Evolutionary conservation across 2,329 filamentous ascomycete genomes (phyloP).

Genomic region (Apiospora pterosperma): DNA sequence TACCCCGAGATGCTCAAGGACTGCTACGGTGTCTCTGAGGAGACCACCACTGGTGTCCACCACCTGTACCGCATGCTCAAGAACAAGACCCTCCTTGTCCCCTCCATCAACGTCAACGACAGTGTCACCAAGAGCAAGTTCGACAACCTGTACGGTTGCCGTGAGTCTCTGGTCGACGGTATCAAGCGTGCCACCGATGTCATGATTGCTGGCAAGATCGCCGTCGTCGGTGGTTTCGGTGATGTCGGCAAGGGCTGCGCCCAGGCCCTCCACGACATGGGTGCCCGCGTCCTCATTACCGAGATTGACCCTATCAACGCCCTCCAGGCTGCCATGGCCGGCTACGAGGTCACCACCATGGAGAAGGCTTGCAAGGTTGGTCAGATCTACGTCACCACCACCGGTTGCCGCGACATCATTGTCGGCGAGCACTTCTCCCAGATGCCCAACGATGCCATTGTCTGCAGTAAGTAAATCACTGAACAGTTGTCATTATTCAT

Average conservation of each 20-base stretch:
- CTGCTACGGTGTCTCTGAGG: slow-evolving; percentile 98
- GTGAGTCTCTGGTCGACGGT: slow-evolving; percentile 96
- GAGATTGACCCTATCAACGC: slow-evolving; percentile 99
- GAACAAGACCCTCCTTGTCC: slow-evolving; percentile 82
- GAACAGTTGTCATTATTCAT: slow-evolving; percentile 17
- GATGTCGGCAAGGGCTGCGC: slow-evolving; percentile 99
- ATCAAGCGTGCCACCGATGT: slow-evolving; percentile 99
- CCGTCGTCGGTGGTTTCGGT: slow-evolving; percentile 95
- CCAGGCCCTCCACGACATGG: slow-evolving; percentile 93
- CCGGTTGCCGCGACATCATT: slow-evolving; percentile 97
- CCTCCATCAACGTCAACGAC: slow-evolving; percentile 99
- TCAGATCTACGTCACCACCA: slow-evolving; percentile 99
- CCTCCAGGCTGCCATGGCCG: slow-evolving; percentile 95
- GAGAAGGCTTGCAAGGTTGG: slow-evolving; percentile 85
- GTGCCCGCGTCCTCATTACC: slow-evolving; percentile 92
- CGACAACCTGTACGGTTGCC: slow-evolving; percentile 99
- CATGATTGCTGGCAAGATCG: slow-evolving; percentile 99
- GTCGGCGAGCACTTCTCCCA: slow-evolving; percentile 86
- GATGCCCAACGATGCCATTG: slow-evolving; percentile 97
- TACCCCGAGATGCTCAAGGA: slow-evolving; percentile 97
- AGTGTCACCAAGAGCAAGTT: slow-evolving; percentile 99
- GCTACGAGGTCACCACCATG: slow-evolving; percentile 97
- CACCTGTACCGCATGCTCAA: slow-evolving; percentile 99
- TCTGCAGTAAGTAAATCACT: slow-evolving; percentile 79
- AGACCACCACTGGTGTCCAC: slow-evolving; percentile 99